A percentile compares a stretch with the other conserved stretches of the same genome.
These are phyloP conservation scores for Obelidium mucronatum DNA, from an alignment of 192 early-diverging fungal species.

Conservation along the genomic window DNA sequence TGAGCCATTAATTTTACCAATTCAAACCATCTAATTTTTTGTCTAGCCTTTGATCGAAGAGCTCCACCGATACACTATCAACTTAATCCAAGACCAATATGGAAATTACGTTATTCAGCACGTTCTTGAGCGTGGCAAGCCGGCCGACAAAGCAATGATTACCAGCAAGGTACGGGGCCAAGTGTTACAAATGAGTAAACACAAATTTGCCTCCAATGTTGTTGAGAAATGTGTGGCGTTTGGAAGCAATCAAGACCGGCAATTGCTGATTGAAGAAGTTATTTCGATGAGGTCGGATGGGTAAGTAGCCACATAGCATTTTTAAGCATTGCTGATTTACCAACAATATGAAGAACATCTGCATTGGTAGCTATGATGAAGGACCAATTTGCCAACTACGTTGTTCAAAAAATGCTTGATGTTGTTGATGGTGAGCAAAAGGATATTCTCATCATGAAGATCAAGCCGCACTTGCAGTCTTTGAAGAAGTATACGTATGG, in stretches of 20 bases:
- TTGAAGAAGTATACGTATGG: conserved; percentile 98
- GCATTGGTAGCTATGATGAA: conserved; percentile 98
- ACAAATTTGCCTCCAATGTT: conserved; percentile 99
- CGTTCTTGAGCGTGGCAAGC: conserved; percentile 92
- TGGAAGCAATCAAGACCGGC: conserved; percentile 86
- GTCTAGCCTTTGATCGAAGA: conserved; percentile 88
- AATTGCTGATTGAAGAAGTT: conserved; percentile 92
- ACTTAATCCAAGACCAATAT: conserved; percentile 97
- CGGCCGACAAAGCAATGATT: conserved; percentile 85
- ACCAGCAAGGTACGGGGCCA: conserved; percentile 91
- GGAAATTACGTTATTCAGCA: conserved; percentile 98
- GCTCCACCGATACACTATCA: conserved; percentile 89
- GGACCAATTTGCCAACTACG: conserved; percentile 99
- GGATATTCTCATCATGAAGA: conserved; percentile 86
- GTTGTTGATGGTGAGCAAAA: conserved; percentile 93
- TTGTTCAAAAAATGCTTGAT: conserved; percentile 99
- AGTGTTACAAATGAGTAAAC: conserved; percentile 91
- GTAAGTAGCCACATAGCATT: conserved; percentile 39
- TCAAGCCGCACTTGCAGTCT: conserved; percentile 89
- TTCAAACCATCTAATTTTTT: conserved; percentile 2
- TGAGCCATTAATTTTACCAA: conserved; percentile 3
- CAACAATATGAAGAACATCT: conserved; percentile 64
- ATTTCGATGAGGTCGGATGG: conserved; percentile 84
- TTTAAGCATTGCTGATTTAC: conserved; percentile 1
- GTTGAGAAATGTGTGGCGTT: conserved; percentile 98